Percentiles rank a stretch among this genome's conserved stretches.
phyloP scores from a whole-genome alignment of 345 rosid species.

The Citrus trifoliata region DNA sequence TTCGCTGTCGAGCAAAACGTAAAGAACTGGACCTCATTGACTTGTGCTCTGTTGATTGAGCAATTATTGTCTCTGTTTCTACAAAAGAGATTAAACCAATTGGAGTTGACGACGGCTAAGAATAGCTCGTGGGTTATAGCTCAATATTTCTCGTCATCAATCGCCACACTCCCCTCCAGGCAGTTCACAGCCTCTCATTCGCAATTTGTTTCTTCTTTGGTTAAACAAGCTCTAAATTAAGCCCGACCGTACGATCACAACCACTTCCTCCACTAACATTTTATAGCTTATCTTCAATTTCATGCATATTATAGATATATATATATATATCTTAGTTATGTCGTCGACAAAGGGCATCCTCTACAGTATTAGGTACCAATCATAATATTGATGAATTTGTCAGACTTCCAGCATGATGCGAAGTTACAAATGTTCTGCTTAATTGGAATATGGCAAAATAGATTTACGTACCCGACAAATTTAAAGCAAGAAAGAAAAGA shows the following conservation, averaged over 20 bases:
- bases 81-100: no score
- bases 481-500: neutral
- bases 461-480: neutral
- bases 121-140: neutral
- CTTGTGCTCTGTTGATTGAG: neutral
- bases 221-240: neutral
- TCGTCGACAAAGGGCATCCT: neutral
- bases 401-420: neutral
- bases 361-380: neutral
- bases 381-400: no score
- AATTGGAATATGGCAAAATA: neutral
- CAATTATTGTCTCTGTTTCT: slow-evolving; percentile 9
- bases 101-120: neutral
- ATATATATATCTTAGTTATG: neutral
- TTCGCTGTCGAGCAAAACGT: slow-evolving; percentile 14
- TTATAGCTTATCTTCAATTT: neutral
- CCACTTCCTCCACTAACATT: neutral
- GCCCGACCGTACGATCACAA: neutral
- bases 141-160: neutral
- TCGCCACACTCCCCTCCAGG: neutral
- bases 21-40: slow-evolving; percentile 19
- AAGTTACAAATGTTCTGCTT: neutral
- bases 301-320: neutral
- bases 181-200: slow-evolving; percentile 3
- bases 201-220: neutral